These are phyloP conservation scores for Pythium phragmitis DNA, from an alignment of 352 stramenopile genomes.

Conservation along the genomic window DNA sequence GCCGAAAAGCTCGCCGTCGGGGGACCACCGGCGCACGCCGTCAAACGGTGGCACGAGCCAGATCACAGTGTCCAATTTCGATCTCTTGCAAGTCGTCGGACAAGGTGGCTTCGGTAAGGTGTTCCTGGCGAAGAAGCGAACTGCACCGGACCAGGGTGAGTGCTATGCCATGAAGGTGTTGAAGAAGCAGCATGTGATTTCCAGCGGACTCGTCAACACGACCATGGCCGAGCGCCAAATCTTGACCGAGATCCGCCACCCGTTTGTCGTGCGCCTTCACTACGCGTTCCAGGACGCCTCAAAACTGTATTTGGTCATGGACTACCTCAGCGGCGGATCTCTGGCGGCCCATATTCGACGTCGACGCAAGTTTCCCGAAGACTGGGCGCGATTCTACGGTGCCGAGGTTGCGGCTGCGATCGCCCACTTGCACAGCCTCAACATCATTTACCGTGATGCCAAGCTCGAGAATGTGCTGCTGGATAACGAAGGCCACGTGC, in stretches of 20 bases:
- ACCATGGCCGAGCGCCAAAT: constrained; percentile 93
- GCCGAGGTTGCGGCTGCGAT: constrained; percentile 93
- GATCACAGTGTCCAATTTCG: constrained; percentile 90
- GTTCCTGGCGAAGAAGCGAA: constrained; percentile 96
- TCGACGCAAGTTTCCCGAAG: constrained; percentile 87
- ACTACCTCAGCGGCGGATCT: constrained; percentile 91
- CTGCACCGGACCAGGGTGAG: constrained; percentile 80
- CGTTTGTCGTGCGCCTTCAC: constrained; percentile 93
- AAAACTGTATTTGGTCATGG: constrained; percentile 93
- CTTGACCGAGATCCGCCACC: constrained; percentile 90
- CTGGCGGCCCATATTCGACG: constrained; percentile 89
- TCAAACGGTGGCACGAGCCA: constrained; percentile 30
- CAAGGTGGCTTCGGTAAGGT: constrained; percentile 98
- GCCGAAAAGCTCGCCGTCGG: constrained; percentile 23
- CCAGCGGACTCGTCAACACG: constrained; percentile 90
- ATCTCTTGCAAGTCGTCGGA: constrained; percentile 97
- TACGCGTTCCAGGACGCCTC: constrained; percentile 94
- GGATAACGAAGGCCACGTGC: constrained; percentile 92
- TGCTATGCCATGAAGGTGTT: constrained; percentile 99
- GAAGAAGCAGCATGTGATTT: constrained; percentile 92
- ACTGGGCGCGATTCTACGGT: constrained; percentile 91
- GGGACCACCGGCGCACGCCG: constrained; percentile 14
- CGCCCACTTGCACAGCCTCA: constrained; percentile 90
- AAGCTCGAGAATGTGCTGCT: constrained; percentile 96
- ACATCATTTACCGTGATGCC: constrained; percentile 96